Base-by-base conservation (phyloP, 176 grass and related monocot genomes). In the Coix lacrymajobi region DNA sequence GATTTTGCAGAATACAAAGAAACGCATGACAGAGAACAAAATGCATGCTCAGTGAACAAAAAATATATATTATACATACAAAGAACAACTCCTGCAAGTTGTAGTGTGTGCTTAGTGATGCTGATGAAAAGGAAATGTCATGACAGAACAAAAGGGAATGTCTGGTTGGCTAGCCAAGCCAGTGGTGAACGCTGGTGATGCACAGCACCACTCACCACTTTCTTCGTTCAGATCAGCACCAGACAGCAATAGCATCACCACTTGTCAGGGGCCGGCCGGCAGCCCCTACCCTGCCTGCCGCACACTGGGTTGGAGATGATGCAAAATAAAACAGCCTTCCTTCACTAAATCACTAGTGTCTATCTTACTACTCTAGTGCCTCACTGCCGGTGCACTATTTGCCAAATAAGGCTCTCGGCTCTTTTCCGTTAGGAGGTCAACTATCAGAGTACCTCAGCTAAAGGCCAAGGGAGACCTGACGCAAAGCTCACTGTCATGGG, bases 391-490 rank as follows among this genome's bases (percentile, higher is more conserved):
- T 6, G 39, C 76, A 69, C 87, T 48, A 57, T 75, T 79, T 69
- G 49, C 48, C 76, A 85, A 84, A 87, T 68, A 75, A 75, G 85
- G 77, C 12, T 32, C 85, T 86, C 8, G 13, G 17, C 32, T 19
- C 13, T 26, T 67, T 81, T 44, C 56, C 66, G 74, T 57, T 88
- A 81, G 67, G 43, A 81, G 77, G 74, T 88, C 86, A 83, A 88
- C 80, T 83, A 29, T 73, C 66, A 73, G 45, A n/a, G 77, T 40
- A 45, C 61, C 70, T 67, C 77, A 73, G 30, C 71, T 44, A 79
- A 76, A 77, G 69, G 44, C 65, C 25, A 58, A 54, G 43, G 17
- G 65, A 26, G 66, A 54, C 56, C 57, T 16, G 86, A 73, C 44
- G 34, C 74, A 71, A 65, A 66, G 8, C 17, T 66, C 34, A 19